Percentiles rank a stretch among this genome's conserved stretches.
These are phyloP conservation scores for Lasiosphaeriaceae sp. DNA, from an alignment of 495 filamentous ascomycete genomes.

Conservation along the genomic window DNA sequence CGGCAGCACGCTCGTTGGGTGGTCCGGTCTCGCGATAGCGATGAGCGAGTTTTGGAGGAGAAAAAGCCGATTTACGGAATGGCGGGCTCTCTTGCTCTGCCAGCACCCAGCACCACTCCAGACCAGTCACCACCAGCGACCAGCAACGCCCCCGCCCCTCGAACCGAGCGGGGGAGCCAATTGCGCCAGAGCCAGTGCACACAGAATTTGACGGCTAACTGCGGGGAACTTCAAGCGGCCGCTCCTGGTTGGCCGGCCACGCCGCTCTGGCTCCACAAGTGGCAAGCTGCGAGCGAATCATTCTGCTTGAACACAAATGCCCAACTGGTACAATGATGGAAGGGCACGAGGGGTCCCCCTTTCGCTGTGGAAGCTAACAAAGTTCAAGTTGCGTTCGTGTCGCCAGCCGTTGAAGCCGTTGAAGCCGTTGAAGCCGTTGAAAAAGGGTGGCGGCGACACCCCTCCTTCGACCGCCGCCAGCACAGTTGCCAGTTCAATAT, in stretches of 20 bases:
- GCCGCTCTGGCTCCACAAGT: neutral
- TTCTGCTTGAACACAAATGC: neutral
- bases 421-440: too few species aligned
- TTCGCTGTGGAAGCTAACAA: too few species aligned
- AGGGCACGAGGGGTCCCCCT: too few species aligned
- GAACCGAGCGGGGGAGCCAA: neutral
- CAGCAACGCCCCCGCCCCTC: neutral
- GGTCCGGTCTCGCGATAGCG: conserved; percentile 35
- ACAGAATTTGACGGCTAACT: neutral
- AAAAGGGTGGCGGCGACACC: too few species aligned
- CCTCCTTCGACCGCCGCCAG: too few species aligned
- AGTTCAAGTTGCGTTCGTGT: too few species aligned
- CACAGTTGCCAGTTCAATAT: too few species aligned
- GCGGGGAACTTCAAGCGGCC: neutral
- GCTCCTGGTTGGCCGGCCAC: neutral
- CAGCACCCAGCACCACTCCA: neutral
- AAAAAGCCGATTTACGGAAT: conserved; percentile 31
- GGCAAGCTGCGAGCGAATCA: neutral
- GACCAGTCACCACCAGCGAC: too few species aligned
- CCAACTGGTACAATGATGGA: neutral
- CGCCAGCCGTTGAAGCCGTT: too few species aligned
- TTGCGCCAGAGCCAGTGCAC: neutral
- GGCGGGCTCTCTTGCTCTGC: neutral
- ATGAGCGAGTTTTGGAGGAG: conserved; percentile 26
- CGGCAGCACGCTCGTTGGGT: conserved; percentile 22